phyloP scores from a whole-genome alignment of 768 basidiomycete genomes.

The Phanerodontia chrysosporium region DNA sequence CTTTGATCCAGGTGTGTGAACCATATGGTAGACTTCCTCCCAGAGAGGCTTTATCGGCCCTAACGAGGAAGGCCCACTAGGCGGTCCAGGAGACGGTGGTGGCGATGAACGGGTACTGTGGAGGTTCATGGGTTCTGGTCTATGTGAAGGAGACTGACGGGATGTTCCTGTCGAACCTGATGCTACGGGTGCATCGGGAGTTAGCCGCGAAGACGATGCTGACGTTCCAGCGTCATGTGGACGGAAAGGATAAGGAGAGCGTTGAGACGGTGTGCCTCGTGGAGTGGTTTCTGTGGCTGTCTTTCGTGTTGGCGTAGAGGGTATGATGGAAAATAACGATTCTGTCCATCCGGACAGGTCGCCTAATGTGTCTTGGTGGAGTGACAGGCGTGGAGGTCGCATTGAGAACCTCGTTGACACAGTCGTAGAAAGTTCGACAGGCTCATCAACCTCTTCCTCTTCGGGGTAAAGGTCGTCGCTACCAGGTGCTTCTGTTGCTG shows the following conservation, averaged over 20 bases:
- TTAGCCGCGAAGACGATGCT: neutral
- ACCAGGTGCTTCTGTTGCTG: neutral
- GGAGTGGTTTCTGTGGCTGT: neutral
- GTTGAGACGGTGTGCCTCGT: neutral
- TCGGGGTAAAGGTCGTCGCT: neutral
- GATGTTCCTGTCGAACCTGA: neutral
- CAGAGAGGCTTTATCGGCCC: slow-evolving; percentile 14
- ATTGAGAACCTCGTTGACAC: slow-evolving; percentile 1
- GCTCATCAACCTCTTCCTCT: slow-evolving; percentile 1
- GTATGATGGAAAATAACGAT: slow-evolving; percentile 51
- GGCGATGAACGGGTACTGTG: neutral
- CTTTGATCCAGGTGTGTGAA: slow-evolving; percentile 7
- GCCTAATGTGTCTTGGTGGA: slow-evolving; percentile 38
- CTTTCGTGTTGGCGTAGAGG: slow-evolving; percentile 18
- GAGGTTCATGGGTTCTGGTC: slow-evolving; percentile 3
- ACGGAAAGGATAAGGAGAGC: neutral
- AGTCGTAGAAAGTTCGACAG: neutral
- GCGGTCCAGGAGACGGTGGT: slow-evolving; percentile 7
- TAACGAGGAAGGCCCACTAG: slow-evolving; percentile 11
- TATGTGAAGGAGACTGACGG: slow-evolving; percentile 4
- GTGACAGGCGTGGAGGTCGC: slow-evolving; percentile 50
- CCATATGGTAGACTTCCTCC: slow-evolving; percentile 19
- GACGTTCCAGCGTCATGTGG: neutral
- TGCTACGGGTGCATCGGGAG: neutral
- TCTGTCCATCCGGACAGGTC: slow-evolving; percentile 54